phyloP scores from a whole-genome alignment of 164 flowering plant species.

The Nymphaea colorata region DNA sequence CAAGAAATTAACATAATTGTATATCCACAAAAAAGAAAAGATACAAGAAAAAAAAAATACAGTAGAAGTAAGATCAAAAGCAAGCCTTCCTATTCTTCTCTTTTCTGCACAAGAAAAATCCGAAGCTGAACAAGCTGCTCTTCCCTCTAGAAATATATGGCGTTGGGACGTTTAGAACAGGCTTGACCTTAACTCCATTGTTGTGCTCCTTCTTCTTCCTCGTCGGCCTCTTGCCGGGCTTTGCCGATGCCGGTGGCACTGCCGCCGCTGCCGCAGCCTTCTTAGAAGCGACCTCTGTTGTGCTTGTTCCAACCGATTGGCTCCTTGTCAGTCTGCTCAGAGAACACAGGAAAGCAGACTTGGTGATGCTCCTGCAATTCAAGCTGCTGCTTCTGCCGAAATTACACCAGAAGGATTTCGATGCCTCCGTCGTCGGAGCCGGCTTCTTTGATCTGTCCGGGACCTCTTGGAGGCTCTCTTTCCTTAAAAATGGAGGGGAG shows the following conservation, averaged over 20 bases:
- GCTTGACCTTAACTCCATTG: constrained; percentile 38
- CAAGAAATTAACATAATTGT: background rate
- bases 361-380: constrained; percentile 26
- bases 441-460: constrained; percentile 12
- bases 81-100: constrained; percentile 36
- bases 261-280: background rate
- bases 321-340: constrained; percentile 50
- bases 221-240: background rate
- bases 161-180: constrained; percentile 58
- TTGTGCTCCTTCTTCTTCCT: constrained; percentile 9
- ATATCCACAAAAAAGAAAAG: background rate
- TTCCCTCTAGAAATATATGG: constrained; percentile 45
- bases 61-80: background rate
- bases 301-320: constrained; percentile 69
- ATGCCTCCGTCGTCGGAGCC: background rate
- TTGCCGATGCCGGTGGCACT: background rate
- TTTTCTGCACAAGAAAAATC: constrained; percentile 60
- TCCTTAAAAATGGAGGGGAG: constrained; percentile 13
- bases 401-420: constrained; percentile 48
- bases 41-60: background rate
- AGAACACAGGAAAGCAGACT: constrained; percentile 31
- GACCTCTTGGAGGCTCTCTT: constrained; percentile 48
- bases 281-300: constrained; percentile 11
- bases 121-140: constrained; percentile 45
- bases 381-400: constrained; percentile 65